Percentiles rank a stretch among this genome's conserved stretches.
phyloP scores from a whole-genome alignment of 2,329 filamentous ascomycete species.

The Capronia epimyces region DNA sequence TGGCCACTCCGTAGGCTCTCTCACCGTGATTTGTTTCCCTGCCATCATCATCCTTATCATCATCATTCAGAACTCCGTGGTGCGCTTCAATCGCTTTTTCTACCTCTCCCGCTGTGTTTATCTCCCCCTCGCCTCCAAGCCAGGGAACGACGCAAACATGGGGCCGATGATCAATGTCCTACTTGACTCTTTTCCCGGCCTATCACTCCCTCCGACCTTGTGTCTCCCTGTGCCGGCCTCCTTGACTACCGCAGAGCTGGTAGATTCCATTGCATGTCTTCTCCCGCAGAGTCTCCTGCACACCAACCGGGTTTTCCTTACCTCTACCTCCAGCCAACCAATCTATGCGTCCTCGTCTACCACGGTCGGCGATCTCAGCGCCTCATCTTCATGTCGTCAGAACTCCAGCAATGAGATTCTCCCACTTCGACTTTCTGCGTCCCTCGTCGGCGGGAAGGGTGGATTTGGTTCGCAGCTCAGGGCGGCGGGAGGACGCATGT shows the following conservation, averaged over 20 bases:
- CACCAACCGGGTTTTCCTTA: slow-evolving; percentile 63
- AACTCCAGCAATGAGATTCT: slow-evolving; percentile 61
- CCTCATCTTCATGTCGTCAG: slow-evolving; percentile 11
- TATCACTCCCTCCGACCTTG: slow-evolving; percentile 75
- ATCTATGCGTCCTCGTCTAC: slow-evolving; percentile 49
- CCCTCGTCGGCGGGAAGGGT: slow-evolving; percentile 87
- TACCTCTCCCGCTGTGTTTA: too few relatives aligned
- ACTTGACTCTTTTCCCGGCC: slow-evolving; percentile 75
- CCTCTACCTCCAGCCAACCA: slow-evolving; percentile 72
- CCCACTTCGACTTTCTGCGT: slow-evolving; percentile 71
- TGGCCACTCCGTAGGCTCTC: too few relatives aligned
- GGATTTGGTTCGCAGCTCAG: slow-evolving; percentile 96
- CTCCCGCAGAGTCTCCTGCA: slow-evolving; percentile 52
- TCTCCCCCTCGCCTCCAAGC: too few relatives aligned
- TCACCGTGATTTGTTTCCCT: too few relatives aligned
- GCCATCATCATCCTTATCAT: too few relatives aligned
- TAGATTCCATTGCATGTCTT: slow-evolving; percentile 52
- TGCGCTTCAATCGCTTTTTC: too few relatives aligned
- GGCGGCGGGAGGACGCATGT: slow-evolving; percentile 96
- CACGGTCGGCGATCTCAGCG: slow-evolving; percentile 27
- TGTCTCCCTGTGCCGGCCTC: slow-evolving; percentile 65
- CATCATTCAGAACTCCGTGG: too few relatives aligned
- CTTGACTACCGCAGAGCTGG: slow-evolving; percentile 63
- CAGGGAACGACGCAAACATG: slow-evolving; percentile 5
- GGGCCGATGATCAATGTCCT: slow-evolving; percentile 63